A percentile compares a stretch with the other conserved stretches of the same genome.
These are phyloP conservation scores for Hordeum marinum DNA, from an alignment of 176 grass and related monocot species.

Conservation along the genomic window DNA sequence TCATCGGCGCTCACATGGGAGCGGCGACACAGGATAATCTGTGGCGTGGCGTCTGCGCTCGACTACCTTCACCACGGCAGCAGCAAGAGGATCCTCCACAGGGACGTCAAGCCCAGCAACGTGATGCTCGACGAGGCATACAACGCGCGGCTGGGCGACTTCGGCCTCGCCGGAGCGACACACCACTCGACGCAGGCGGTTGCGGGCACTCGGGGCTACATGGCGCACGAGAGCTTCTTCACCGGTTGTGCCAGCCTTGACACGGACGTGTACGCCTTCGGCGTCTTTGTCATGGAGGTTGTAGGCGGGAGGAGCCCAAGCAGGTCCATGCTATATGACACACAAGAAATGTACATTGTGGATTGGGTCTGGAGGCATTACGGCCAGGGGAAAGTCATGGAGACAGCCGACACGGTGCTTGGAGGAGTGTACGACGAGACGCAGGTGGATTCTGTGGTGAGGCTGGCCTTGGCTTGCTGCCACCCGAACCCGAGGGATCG, in stretches of 20 bases:
- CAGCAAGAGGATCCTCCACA: conserved; percentile 5
- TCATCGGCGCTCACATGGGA: neutral
- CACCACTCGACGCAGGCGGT: neutral
- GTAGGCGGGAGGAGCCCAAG: neutral
- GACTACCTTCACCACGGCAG: conserved; percentile 3
- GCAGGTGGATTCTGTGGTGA: neutral
- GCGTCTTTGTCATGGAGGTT: neutral
- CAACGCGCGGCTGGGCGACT: neutral
- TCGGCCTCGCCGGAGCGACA: neutral
- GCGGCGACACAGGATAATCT: neutral
- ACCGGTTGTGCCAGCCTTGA: neutral
- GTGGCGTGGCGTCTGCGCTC: neutral
- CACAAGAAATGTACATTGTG: neutral
- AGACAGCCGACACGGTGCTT: neutral
- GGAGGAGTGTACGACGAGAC: neutral
- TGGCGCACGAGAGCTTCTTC: conserved; percentile 6
- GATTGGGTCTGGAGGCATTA: neutral
- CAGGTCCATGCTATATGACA: neutral
- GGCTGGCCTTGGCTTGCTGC: neutral
- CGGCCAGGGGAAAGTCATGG: neutral
- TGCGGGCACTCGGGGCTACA: neutral
- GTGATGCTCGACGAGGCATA: neutral
- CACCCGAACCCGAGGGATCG: neutral
- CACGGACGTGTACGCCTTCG: neutral
- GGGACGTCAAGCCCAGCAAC: neutral